phyloP scores from a whole-genome alignment of 352 stramenopile species.

The Albugo laibachii region DNA sequence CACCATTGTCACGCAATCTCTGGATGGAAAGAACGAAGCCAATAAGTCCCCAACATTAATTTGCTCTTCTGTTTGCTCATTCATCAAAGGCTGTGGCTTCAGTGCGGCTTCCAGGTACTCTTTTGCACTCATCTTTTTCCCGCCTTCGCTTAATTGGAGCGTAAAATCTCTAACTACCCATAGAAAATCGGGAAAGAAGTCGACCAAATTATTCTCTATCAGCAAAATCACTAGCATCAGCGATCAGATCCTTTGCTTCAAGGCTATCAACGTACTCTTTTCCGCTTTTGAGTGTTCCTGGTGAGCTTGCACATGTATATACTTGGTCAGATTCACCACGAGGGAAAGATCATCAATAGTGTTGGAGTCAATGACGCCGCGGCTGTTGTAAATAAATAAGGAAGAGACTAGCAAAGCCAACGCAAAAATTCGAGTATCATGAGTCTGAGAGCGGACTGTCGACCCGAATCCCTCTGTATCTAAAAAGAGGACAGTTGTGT shows the following conservation, averaged over 20 bases:
- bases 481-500: conserved; percentile 63
- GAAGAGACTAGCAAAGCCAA: conserved; percentile 69
- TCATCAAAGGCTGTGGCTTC: conserved; percentile 12
- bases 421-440: conserved; percentile 82
- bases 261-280: neutral
- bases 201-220: conserved; percentile 18
- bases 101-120: conserved; percentile 63
- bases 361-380: conserved; percentile 76
- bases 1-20: conserved; percentile 65
- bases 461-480: conserved; percentile 80
- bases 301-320: conserved; percentile 58
- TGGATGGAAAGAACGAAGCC: conserved; percentile 41
- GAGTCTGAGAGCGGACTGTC: conserved; percentile 61
- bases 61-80: conserved; percentile 19
- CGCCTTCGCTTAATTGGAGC: conserved; percentile 52
- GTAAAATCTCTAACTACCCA: conserved; percentile 85
- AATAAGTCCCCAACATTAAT: conserved; percentile 41
- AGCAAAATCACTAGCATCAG: neutral
- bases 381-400: conserved; percentile 83
- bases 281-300: conserved; percentile 8
- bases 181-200: conserved; percentile 78
- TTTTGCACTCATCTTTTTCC: conserved; percentile 23
- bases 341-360: conserved; percentile 81
- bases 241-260: neutral
- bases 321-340: conserved; percentile 80